phyloP scores from a whole-genome alignment of 139 green algal species.

The Yamagishiella unicocca region DNA sequence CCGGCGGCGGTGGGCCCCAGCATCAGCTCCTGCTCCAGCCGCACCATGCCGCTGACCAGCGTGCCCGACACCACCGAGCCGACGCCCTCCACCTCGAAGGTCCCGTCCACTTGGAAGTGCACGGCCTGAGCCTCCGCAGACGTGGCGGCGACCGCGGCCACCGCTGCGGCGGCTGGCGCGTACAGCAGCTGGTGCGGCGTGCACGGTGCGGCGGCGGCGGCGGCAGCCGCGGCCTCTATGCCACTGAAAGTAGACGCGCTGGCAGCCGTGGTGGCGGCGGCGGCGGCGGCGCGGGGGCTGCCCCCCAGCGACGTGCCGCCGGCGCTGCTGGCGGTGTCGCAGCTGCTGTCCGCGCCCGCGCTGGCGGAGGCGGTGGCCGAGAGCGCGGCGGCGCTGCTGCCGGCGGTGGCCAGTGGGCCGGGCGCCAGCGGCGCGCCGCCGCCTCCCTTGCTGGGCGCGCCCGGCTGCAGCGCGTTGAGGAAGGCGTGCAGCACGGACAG shows the following conservation, averaged over 20 bases:
- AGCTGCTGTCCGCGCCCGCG: constrained; percentile 1
- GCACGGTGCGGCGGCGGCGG: not conserved
- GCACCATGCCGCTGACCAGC: constrained; percentile 70
- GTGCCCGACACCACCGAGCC: constrained; percentile 84
- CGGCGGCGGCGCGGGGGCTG: not conserved
- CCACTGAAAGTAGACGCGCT: too few relatives aligned
- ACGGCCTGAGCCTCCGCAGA: constrained; percentile 11
- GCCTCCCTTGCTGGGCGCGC: not conserved
- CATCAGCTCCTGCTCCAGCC: constrained; percentile 74
- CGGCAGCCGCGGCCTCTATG: not conserved
- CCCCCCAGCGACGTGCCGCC: not conserved
- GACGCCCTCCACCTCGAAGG: constrained; percentile 81
- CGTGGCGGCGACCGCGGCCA: not conserved
- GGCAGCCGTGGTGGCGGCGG: not conserved
- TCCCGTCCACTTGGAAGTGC: constrained; percentile 86
- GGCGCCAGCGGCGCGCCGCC: not conserved
- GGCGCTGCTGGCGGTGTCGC: not conserved
- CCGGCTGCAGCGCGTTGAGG: constrained; percentile 67
- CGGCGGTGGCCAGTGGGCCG: not conserved
- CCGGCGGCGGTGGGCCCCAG: constrained; percentile 75
- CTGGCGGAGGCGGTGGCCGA: not conserved
- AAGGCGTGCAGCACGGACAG: constrained; percentile 82
- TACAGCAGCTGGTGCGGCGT: constrained; percentile 40
- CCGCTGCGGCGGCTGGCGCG: not conserved
- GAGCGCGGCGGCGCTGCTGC: not conserved